These are phyloP conservation scores for Globisporangium alternatum DNA, from an alignment of 352 stramenopile species.

Conservation along the genomic window DNA sequence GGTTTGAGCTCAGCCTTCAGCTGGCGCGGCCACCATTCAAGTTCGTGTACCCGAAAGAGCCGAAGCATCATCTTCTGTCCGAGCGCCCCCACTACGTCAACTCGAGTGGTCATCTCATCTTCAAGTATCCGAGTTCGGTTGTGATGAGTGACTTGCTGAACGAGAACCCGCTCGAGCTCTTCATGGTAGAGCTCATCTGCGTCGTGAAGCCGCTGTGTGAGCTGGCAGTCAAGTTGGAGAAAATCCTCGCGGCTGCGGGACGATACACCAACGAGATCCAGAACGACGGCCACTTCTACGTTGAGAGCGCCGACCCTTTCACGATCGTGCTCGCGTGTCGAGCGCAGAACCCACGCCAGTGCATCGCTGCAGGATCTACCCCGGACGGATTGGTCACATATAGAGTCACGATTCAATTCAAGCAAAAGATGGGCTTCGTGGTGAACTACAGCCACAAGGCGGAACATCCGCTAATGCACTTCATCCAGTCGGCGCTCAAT, in stretches of 20 bases:
- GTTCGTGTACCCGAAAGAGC: constrained; percentile 62
- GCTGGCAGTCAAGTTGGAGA: constrained; percentile 77
- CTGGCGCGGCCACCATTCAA: constrained; percentile 58
- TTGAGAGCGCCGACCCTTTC: constrained; percentile 84
- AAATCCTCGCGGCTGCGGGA: constrained; percentile 53
- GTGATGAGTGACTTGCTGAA: constrained; percentile 68
- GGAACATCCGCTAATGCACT: constrained; percentile 82
- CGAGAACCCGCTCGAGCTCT: constrained; percentile 83
- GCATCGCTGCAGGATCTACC: constrained; percentile 66
- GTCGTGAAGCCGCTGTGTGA: constrained; percentile 85
- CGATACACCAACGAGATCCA: constrained; percentile 78
- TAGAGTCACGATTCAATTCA: constrained; percentile 80
- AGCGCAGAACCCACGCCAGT: constrained; percentile 67
- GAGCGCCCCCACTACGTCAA: constrained; percentile 78
- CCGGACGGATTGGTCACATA: constrained; percentile 76
- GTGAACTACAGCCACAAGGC: constrained; percentile 87
- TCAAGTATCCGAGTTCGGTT: constrained; percentile 72
- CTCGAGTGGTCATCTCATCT: constrained; percentile 67
- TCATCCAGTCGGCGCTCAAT: constrained; percentile 83
- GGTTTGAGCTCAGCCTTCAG: constrained; percentile 78
- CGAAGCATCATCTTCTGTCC: constrained; percentile 54
- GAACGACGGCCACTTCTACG: constrained; percentile 75
- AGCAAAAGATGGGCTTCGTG: constrained; percentile 87
- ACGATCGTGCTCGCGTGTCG: constrained; percentile 73
- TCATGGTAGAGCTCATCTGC: constrained; percentile 87